Conservation (phyloP, 2,329 filamentous ascomycete genomes). For the Colletotrichum sp. region DNA sequence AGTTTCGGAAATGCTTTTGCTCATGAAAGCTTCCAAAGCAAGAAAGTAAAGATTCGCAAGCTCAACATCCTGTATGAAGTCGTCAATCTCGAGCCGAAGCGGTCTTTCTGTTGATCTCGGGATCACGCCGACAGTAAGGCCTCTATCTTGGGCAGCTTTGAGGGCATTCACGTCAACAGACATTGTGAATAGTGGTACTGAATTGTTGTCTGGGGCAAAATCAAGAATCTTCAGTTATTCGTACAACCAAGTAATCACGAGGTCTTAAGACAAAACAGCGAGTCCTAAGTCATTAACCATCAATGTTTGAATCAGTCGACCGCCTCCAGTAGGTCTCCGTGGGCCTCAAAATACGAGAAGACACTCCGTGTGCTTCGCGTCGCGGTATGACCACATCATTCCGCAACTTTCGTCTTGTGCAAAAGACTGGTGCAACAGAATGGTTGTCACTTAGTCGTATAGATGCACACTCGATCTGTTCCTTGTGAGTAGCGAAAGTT, state of each 20-base stretch:
- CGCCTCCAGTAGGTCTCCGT: neutral
- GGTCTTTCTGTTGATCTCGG: neutral
- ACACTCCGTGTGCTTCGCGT: neutral
- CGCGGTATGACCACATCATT: neutral
- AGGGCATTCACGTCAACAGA: neutral
- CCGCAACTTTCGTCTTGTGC: neutral
- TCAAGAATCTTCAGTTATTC: neutral
- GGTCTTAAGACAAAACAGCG: neutral
- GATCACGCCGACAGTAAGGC: neutral
- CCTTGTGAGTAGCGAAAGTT: neutral
- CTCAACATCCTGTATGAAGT: constrained; percentile 1
- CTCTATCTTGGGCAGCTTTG: neutral
- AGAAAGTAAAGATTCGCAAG: constrained; percentile 7
- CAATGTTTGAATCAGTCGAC: neutral
- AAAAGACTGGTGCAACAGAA: neutral
- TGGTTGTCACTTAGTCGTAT: neutral
- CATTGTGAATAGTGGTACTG: neutral
- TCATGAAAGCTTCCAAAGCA: neutral
- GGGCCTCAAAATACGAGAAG: neutral
- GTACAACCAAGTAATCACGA: neutral
- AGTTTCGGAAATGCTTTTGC: neutral
- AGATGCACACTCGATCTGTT: neutral
- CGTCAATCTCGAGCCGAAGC: constrained; percentile 1
- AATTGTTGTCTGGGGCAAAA: neutral
- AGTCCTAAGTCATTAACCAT: neutral